phyloP scores from a whole-genome alignment of 2,329 filamentous ascomycete genomes.

The Uncinocarpus reesii region DNA sequence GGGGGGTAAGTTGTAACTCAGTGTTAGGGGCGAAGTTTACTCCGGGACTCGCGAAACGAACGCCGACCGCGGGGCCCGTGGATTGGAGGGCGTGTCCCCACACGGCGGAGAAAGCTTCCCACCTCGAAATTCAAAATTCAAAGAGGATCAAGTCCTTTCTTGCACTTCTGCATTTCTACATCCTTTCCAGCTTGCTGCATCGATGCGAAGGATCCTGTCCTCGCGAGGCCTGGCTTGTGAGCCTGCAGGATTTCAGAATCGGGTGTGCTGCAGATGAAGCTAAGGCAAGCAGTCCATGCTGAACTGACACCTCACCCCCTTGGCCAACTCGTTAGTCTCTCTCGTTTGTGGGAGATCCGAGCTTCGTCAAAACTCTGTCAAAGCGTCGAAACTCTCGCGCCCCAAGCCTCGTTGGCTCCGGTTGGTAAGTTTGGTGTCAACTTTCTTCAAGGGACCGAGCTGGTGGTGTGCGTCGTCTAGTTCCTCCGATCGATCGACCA shows the following conservation, averaged over 20 bases:
- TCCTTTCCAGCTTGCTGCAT: no score
- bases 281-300: neutral
- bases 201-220: neutral
- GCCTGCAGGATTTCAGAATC: constrained; percentile 4
- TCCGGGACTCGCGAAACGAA: no score
- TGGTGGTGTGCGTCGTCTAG: neutral
- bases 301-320: neutral
- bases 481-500: neutral
- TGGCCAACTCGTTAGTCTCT: no score
- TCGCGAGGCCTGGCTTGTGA: neutral
- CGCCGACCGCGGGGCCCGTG: no score
- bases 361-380: neutral
- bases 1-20: no score
- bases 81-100: neutral
- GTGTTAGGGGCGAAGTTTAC: no score
- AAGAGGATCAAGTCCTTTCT: no score
- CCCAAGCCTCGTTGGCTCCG: neutral
- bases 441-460: neutral
- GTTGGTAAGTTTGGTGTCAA: constrained; percentile 1
- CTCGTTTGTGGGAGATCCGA: neutral
- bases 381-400: neutral
- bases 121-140: neutral
- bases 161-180: no score
- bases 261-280: constrained; percentile 2
- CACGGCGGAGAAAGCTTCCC: constrained; percentile 6